These are phyloP conservation scores for Tylopilus intermedius DNA, from an alignment of 768 basidiomycete genomes.

Conservation along the genomic window DNA sequence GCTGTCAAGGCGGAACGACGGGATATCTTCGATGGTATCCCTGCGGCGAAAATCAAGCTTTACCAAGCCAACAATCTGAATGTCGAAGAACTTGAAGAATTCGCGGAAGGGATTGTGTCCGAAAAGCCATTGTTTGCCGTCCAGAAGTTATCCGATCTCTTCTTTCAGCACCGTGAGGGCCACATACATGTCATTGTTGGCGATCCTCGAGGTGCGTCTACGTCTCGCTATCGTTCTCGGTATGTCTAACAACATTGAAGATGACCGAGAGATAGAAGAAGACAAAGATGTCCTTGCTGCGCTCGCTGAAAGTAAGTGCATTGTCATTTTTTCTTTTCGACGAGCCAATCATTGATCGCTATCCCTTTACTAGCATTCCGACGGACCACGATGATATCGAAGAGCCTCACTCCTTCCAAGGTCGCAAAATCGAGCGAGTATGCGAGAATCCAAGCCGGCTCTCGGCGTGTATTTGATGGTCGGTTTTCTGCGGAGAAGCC, in stretches of 20 bases:
- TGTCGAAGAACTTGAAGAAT: too few species aligned
- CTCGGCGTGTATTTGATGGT: slow-evolving; percentile 10
- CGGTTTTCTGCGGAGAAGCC: neutral
- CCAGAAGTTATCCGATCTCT: neutral
- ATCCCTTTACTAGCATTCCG: neutral
- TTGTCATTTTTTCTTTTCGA: neutral
- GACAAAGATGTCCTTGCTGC: neutral
- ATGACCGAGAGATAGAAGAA: too few species aligned
- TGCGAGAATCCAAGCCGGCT: neutral
- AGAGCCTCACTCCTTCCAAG: slow-evolving; percentile 4
- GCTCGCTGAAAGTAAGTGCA: neutral
- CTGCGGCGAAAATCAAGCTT: too few species aligned
- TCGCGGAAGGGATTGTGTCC: too few species aligned
- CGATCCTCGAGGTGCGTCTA: neutral
- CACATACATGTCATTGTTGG: slow-evolving; percentile 18
- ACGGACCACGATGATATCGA: neutral
- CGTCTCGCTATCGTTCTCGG: too few species aligned
- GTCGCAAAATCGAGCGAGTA: slow-evolving; percentile 11
- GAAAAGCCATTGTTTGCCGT: too few species aligned
- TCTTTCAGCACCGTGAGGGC: slow-evolving; percentile 27
- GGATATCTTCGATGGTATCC: too few species aligned
- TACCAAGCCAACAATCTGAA: too few species aligned
- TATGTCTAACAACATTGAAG: too few species aligned
- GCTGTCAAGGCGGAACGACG: too few species aligned
- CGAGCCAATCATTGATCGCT: neutral